phyloP scores from a whole-genome alignment of 257 asterid genomes.

The Ilex asprella region DNA sequence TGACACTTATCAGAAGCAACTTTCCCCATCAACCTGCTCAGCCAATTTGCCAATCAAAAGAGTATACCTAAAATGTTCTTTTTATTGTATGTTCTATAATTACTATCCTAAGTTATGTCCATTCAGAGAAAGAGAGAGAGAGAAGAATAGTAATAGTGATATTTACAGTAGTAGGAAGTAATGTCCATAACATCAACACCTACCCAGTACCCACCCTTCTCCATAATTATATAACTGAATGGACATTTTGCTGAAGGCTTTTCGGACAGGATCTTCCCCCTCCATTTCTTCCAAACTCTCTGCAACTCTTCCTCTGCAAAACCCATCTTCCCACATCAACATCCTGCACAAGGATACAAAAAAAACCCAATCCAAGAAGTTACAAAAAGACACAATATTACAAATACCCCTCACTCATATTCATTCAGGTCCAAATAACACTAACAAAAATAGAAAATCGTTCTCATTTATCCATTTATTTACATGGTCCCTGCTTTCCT shows the following conservation, averaged over 20 bases:
- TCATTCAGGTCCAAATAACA: too few relatives aligned
- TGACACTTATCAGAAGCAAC: constrained; percentile 99
- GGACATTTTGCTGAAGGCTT: constrained; percentile 99
- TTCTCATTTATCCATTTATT: too few relatives aligned
- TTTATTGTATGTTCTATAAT: too few relatives aligned
- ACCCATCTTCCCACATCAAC: constrained; percentile 99
- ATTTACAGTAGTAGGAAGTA: constrained; percentile 23
- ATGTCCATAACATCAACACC: constrained; percentile 58
- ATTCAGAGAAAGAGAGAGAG: constrained; percentile 10
- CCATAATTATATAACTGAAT: constrained; percentile 98
- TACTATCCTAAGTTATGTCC: not conserved
- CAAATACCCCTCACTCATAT: too few relatives aligned
- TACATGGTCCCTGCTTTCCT: not conserved
- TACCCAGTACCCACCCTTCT: constrained; percentile 99
- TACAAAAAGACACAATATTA: not conserved
- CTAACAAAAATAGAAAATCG: too few relatives aligned
- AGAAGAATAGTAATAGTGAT: constrained; percentile 14
- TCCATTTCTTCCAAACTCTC: constrained; percentile 80
- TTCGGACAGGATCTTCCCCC: constrained; percentile 86
- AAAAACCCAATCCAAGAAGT: constrained; percentile 8
- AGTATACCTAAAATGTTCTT: too few relatives aligned
- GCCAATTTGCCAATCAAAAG: constrained; percentile 34
- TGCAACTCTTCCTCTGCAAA: constrained; percentile 81
- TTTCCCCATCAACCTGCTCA: constrained; percentile 98
- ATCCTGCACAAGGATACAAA: constrained; percentile 45